Conservation (phyloP, 768 basidiomycete genomes). For the Pholiota conissans region DNA sequence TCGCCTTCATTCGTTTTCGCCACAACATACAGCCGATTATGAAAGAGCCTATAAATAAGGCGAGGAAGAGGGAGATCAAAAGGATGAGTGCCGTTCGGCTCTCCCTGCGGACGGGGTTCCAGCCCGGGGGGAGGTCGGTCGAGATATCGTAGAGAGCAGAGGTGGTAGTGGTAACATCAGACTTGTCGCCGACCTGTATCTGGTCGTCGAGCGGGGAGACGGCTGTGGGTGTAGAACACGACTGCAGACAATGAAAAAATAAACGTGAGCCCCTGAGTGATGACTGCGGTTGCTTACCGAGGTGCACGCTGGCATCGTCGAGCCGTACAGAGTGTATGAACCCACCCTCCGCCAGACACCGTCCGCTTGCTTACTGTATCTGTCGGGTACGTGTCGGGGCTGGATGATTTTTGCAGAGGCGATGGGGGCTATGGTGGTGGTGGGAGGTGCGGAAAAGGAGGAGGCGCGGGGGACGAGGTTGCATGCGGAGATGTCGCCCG, state of each 20-base stretch:
- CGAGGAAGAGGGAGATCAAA: constrained; percentile 61
- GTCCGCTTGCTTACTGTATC: constrained; percentile 51
- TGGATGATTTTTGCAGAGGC: neutral
- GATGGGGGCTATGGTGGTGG: neutral
- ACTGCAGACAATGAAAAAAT: constrained; percentile 2
- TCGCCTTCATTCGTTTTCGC: constrained; percentile 42
- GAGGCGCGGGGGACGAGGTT: constrained; percentile 9
- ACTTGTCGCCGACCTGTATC: constrained; percentile 23
- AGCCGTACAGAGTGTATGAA: constrained; percentile 67
- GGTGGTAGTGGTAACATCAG: constrained; percentile 18
- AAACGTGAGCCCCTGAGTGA: constrained; percentile 1
- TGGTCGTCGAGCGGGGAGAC: constrained; percentile 32
- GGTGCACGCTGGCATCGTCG: constrained; percentile 54
- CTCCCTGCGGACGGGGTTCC: constrained; percentile 32
- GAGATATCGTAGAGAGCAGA: constrained; percentile 28
- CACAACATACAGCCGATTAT: constrained; percentile 64
- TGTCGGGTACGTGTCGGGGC: constrained; percentile 47
- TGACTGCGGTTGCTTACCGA: constrained; percentile 15
- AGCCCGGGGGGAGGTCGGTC: constrained; percentile 54
- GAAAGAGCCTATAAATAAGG: constrained; percentile 57
- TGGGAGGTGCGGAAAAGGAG: neutral
- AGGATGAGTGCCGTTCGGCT: constrained; percentile 50
- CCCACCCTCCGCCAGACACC: constrained; percentile 57
- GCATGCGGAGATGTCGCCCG: constrained; percentile 9
- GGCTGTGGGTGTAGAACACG: constrained; percentile 23